Percentiles rank a stretch among this genome's conserved stretches.
These are phyloP conservation scores for Colletotrichum musicola DNA, from an alignment of 2,329 filamentous ascomycete species.

Conservation along the genomic window DNA sequence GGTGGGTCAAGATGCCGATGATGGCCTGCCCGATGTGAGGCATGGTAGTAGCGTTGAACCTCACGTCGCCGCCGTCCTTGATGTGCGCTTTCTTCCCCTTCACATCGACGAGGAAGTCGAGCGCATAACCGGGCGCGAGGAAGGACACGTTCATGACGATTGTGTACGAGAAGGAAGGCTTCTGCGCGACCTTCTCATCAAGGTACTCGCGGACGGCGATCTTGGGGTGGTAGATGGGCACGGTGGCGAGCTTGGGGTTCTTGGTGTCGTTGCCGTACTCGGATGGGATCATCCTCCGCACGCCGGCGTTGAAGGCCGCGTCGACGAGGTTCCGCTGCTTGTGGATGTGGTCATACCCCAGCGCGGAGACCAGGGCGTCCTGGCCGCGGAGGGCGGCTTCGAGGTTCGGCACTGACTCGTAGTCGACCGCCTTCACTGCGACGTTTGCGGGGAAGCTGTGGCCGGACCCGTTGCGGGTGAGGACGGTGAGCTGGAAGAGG, in stretches of 20 bases:
- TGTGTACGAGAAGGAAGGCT: conserved; percentile 47
- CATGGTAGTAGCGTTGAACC: conserved; percentile 62
- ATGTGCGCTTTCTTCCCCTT: conserved; percentile 51
- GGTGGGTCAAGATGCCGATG: conserved; percentile 58
- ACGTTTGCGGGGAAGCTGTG: conserved; percentile 49
- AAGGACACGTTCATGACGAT: conserved; percentile 58
- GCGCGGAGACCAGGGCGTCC: conserved; percentile 66
- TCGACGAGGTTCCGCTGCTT: conserved; percentile 63
- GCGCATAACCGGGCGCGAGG: conserved; percentile 46
- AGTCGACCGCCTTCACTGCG: conserved; percentile 53
- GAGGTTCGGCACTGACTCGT: conserved; percentile 57
- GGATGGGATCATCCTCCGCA: conserved; percentile 67
- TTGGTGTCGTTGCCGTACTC: conserved; percentile 57
- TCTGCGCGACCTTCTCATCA: conserved; percentile 35
- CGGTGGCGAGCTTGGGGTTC: conserved; percentile 37
- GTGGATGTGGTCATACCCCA: conserved; percentile 55
- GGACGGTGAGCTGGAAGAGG: conserved; percentile 51
- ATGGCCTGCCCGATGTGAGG: conserved; percentile 61
- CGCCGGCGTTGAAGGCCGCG: conserved; percentile 64
- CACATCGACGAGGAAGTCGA: conserved; percentile 32
- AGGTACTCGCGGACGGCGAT: conserved; percentile 39
- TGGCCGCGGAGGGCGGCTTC: conserved; percentile 64
- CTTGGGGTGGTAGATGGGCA: conserved; percentile 42
- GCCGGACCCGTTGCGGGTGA: conserved; percentile 56
- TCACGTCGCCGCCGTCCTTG: conserved; percentile 61